A percentile compares a stretch with the other conserved stretches of the same genome.
phyloP scores from a whole-genome alignment of 2,329 filamentous ascomycete species.

The Macrophomina phaseolina region DNA sequence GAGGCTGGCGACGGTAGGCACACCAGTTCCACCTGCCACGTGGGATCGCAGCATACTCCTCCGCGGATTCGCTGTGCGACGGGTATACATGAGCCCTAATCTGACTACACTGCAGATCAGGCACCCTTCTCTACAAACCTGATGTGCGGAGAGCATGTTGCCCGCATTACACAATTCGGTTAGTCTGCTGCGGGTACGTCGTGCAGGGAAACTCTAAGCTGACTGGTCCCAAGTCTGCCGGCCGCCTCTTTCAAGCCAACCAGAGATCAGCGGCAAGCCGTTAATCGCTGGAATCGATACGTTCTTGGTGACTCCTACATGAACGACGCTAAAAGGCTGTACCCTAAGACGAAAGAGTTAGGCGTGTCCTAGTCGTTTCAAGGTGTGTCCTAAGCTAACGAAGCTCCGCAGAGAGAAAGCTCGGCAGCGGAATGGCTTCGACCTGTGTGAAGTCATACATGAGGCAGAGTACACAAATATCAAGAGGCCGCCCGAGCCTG shows the following conservation, averaged over 20 bases:
- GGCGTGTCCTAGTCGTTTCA: constrained; percentile 27
- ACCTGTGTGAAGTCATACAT: constrained; percentile 70
- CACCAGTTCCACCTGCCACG: constrained; percentile 22
- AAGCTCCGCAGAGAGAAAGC: constrained; percentile 56
- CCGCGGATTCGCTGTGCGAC: constrained; percentile 13
- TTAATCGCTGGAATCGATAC: constrained; percentile 77
- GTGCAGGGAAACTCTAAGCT: constrained; percentile 6
- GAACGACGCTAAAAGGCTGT: constrained; percentile 66
- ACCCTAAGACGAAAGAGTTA: constrained; percentile 72
- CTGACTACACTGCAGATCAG: constrained; percentile 46
- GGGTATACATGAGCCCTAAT: constrained; percentile 1
- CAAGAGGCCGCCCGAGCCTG: constrained; percentile 66
- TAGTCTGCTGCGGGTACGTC: constrained; percentile 27
- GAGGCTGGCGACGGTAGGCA: constrained; percentile 77
- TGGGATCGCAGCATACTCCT: constrained; percentile 9
- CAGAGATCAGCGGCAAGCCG: constrained; percentile 74
- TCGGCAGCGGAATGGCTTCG: constrained; percentile 70
- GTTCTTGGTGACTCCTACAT: constrained; percentile 72
- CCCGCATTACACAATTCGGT: constrained; percentile 82
- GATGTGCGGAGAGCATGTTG: constrained; percentile 84
- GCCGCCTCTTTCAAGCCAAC: constrained; percentile 67
- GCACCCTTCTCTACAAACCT: constrained; percentile 74
- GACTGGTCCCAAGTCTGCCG: constrained; percentile 60
- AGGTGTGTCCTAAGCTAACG: constrained; percentile 11
- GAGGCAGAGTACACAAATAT: constrained; percentile 66